Percentiles rank a stretch among this genome's conserved stretches.
Evolutionary conservation across 208 protist species (phyloP).

Genomic region (Crithidia mellificae): DNA sequence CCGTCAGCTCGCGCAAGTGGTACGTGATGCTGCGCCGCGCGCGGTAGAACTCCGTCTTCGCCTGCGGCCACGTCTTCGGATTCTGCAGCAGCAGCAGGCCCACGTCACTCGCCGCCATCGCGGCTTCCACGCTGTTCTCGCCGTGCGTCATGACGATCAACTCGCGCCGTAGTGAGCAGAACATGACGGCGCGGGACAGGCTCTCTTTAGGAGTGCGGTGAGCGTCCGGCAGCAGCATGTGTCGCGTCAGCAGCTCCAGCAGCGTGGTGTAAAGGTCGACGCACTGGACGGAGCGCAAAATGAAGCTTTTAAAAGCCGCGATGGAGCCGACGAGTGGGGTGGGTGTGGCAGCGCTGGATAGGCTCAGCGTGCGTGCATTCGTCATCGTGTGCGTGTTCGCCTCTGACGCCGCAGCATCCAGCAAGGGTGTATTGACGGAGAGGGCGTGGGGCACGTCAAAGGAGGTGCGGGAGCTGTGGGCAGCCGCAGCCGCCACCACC

Average conservation of each 20-base stretch:
- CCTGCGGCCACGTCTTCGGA: constrained; percentile 33
- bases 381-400: background rate
- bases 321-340: background rate
- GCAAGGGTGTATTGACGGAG: background rate
- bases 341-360: background rate
- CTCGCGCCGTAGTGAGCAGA: constrained; percentile 46
- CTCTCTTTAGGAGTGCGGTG: constrained; percentile 44
- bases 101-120: constrained; percentile 43
- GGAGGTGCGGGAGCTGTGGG: background rate
- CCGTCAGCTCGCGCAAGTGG: constrained; percentile 16
- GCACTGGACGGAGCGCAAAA: constrained; percentile 45
- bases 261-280: constrained; percentile 44
- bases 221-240: constrained; percentile 41
- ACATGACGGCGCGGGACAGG: constrained; percentile 39
- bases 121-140: constrained; percentile 42
- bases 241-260: constrained; percentile 41
- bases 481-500: constrained; percentile 8
- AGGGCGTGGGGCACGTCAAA: constrained; percentile 12
- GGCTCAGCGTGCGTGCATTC: background rate
- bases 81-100: constrained; percentile 39
- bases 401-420: background rate
- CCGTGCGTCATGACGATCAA: constrained; percentile 41
- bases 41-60: constrained; percentile 43
- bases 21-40: constrained; percentile 24
- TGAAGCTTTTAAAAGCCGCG: constrained; percentile 18